Base-by-base conservation (phyloP, 2,329 filamentous ascomycete species). In the Alternaria atra region DNA sequence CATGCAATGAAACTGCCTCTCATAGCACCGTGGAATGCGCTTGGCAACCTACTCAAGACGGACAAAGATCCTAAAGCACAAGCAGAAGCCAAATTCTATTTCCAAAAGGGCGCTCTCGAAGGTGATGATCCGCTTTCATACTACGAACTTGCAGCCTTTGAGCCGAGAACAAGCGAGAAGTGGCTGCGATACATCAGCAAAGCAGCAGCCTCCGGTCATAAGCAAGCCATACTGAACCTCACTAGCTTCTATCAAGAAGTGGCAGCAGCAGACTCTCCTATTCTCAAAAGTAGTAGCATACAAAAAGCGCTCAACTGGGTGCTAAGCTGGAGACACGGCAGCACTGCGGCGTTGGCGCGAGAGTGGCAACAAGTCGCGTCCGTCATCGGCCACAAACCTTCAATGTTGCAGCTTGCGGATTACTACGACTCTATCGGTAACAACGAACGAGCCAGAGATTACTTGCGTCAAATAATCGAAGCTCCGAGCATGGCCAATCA, bases 181-280 rank as follows among this genome's bases (percentile, higher is more conserved):
- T 84, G 82, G 82, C 68, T 83, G 8, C 77, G 77, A 58, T 78
- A 80, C 62, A 79, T 79, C 53, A 82, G 73, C 34, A 83, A 83
- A 73, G 81, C 82, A 2, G 82, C 81, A 4, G 76, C 78, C 10
- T 77, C 77, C 6, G 77, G 79, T 1, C 76, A 81, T 51, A 58
- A 68, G 6, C 74, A 76, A 54, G 80, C 81, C 8, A 76, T 74
- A 29, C 73, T 77, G 35, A 60, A 75, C 10, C 68, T 84, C 9
- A 80, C 69, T 2, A 60, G 70, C 17, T 83, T 80, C 66, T 83
- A 83, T 60, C 74, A 69, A 3, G 63, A 75, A 27, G 75, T 76
- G 58, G 78, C 79, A 58, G 29, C 40, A 5, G 43, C 60, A 4
- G 61, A 66, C 1, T 55, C 65, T 9, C 17, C 59, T 15, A 23